Base-by-base conservation (phyloP, 768 basidiomycete genomes). In the Rhodosporidiobolus odoratus region DNA sequence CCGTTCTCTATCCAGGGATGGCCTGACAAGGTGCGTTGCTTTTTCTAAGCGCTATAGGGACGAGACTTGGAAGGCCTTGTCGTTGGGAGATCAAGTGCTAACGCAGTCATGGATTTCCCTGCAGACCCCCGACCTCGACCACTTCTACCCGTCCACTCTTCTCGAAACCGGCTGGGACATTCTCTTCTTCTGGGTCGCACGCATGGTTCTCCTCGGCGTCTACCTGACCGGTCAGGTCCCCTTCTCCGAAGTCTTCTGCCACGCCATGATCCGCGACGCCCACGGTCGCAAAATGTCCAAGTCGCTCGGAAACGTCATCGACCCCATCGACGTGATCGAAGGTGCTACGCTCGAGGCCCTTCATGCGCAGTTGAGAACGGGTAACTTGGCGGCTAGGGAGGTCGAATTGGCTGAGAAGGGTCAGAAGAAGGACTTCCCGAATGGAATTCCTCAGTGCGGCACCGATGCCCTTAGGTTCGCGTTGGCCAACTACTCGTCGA, bases 91-190 rank as follows among this genome's bases (percentile, higher is more conserved):
- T n/a, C n/a, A 15, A 21, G 43, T 35, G 65, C 64, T 58, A 21
- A 64, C 43, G 71, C 32, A 62, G 56, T 61, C 58, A 68, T 32
- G 19, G 21, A 9, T 45, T 52, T 10, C 5, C 10, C 15, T 32
- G 54, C 72, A 92, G 91, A 93, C 92, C 0, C 71, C 81, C 7
- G 95, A 98, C 78, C 75, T 91, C 50, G 79, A 87, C 73, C 82
- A 83, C 38, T 98, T 91, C 82, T 99, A 94, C 80, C 96, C 96
- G 0, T 82, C 91, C 3, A 85, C 87, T n/a, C 75, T 98, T 53
- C 86, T 98, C 38, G 96, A 98, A 82, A 99, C 96, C 0, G 96
- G 96, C 56, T 98, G 96, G 95, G 96, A 98, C 73, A 98, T 98
- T 76, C 80, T 99, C n/a, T 94, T 94, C 85, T 98, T 98, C 86